Evolutionary conservation across 805 yeast species (phyloP).

Genomic region (Lachancea quebecensis): DNA sequence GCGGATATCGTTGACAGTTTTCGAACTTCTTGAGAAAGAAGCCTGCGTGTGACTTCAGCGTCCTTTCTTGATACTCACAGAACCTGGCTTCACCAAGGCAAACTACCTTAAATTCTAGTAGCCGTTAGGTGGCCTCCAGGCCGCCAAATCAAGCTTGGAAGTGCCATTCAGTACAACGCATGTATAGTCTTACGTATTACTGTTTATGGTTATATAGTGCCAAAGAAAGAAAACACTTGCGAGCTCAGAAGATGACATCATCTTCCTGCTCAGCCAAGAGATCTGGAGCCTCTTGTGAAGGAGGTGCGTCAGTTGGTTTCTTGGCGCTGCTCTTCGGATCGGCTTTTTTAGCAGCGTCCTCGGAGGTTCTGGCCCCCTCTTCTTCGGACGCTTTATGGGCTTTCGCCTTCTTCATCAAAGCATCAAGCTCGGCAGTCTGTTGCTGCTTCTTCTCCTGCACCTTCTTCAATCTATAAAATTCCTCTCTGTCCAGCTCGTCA

Average conservation of each 20-base stretch:
- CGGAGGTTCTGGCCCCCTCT: conserved; percentile 5
- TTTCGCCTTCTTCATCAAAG: conserved; percentile 34
- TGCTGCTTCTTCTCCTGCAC: conserved; percentile 91
- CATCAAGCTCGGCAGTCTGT: conserved; percentile 61
- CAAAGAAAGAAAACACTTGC: not conserved
- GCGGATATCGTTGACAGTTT: too few species aligned
- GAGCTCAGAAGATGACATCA: conserved; percentile 37
- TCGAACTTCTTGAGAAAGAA: too few species aligned
- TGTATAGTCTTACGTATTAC: not conserved
- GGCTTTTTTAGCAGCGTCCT: conserved; percentile 15
- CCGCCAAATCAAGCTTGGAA: too few species aligned
- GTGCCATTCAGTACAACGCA: too few species aligned
- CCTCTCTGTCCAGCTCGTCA: conserved; percentile 97
- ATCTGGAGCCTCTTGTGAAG: conserved; percentile 11
- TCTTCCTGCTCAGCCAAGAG: conserved; percentile 38
- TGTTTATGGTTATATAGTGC: not conserved
- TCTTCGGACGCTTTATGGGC: conserved; percentile 15
- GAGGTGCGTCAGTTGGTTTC: conserved; percentile 9
- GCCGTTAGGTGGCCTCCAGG: too few species aligned
- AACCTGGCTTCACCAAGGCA: too few species aligned
- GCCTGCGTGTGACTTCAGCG: too few species aligned
- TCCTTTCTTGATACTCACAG: too few species aligned
- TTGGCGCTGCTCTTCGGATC: conserved; percentile 13
- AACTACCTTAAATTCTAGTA: too few species aligned
- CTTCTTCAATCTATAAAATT: conserved; percentile 91